Evolutionary conservation across 768 basidiomycete genomes (phyloP), one percentile per base, ranked within the genome.

Genomic region (Cytidiella melzeri): DNA sequence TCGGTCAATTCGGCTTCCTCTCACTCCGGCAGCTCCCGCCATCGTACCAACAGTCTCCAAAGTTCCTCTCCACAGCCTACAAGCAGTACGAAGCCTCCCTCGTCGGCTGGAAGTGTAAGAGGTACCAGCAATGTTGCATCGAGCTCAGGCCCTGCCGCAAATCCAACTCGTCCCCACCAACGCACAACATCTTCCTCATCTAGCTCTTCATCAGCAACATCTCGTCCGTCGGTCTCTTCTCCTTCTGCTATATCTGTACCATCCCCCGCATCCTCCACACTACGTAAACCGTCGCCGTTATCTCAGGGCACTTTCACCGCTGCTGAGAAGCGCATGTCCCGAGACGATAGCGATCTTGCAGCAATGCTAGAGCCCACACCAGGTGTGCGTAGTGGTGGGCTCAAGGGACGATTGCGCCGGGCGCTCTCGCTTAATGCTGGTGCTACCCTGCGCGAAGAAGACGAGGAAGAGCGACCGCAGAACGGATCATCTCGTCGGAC

Each of bases 391-490:
- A 74, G 76, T 50, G 75, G 79, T 12, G 91, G 91, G 0, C 72
- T 94, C 55, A 92, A 91, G 63, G 83, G 80, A 57, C 79, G 81
- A 49, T 72, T 92, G 36, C 80, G 86, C 37, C 80, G 87, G 24
- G 88, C 84, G 3, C 72, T 89, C 20, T 81, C 80, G 1, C 74
- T 87, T 57, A 83, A 81, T 54, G 77, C 82, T 6, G 66, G 68
- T 28, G 68, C 74, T 51, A 68, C 79, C 4, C 71, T 90, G 47
- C 73, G 75, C 25, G 81, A 84, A 55, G 78, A 76, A 57, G 76
- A 77, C 37, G 74, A 77, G 38, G 76, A 73, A 26, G 69, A 66
- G n/a, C 23, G 24, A 15, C 62, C 65, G 40, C 50, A 64, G 45
- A 63, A 61, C 25, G 41, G 45, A 28, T 23, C 13, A 10, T 21